Conservation (phyloP, 164 flowering plant species). For the Berberis thunbergii region DNA sequence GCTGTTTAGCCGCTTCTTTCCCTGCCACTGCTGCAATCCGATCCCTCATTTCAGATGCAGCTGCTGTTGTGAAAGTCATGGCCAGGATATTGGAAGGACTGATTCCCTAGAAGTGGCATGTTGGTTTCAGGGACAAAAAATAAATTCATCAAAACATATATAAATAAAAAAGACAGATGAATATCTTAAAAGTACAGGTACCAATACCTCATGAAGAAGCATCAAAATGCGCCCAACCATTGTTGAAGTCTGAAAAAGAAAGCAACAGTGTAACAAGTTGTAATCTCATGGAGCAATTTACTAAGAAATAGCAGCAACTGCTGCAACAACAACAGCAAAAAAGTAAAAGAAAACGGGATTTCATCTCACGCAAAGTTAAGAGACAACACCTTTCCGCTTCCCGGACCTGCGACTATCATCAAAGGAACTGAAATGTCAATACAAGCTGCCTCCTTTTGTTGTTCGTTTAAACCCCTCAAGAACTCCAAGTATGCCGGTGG, state of each 20-base stretch:
- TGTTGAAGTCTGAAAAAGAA: slow-evolving; percentile 68
- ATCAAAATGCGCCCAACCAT: slow-evolving; percentile 91
- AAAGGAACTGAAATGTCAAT: slow-evolving; percentile 65
- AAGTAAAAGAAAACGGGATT: slow-evolving; percentile 3
- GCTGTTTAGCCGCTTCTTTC: slow-evolving; percentile 63
- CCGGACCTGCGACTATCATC: slow-evolving; percentile 96
- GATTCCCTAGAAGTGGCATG: slow-evolving; percentile 41
- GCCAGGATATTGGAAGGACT: slow-evolving; percentile 75
- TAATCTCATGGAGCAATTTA: background rate
- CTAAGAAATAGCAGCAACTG: background rate
- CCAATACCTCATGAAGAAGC: slow-evolving; percentile 70
- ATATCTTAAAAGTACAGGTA: background rate
- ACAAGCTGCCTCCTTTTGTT: slow-evolving; percentile 83
- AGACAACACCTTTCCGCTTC: slow-evolving; percentile 84
- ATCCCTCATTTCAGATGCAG: slow-evolving; percentile 95
- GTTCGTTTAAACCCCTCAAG: slow-evolving; percentile 61
- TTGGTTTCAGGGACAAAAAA: slow-evolving; percentile 2
- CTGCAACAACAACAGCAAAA: background rate
- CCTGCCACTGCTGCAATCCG: slow-evolving; percentile 80
- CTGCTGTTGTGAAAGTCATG: slow-evolving; percentile 97
- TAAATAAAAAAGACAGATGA: background rate
- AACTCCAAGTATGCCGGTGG: slow-evolving; percentile 54
- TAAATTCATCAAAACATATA: background rate
- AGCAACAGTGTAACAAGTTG: background rate
- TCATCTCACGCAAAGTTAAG: background rate